Percentiles rank a stretch among this genome's conserved stretches.
These are phyloP conservation scores for Phytophthora syringae DNA, from an alignment of 352 stramenopile species.

Conservation along the genomic window DNA sequence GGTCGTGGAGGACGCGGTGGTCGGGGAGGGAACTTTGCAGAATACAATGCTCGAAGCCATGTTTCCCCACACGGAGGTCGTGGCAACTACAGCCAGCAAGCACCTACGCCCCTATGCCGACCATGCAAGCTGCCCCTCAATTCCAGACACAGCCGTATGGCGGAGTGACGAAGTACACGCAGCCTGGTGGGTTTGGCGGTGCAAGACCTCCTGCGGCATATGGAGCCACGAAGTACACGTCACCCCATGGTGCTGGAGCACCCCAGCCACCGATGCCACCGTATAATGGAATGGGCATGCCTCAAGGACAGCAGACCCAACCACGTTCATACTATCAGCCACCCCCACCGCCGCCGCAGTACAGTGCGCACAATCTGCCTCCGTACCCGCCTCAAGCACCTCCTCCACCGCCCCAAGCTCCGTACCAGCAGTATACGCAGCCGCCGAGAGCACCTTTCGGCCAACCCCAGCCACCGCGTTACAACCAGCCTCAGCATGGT, in stretches of 20 bases:
- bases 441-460: constrained; percentile 18
- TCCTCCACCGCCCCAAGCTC: constrained; percentile 18
- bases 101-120: constrained; percentile 12
- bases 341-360: constrained; percentile 30
- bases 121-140: constrained; percentile 8
- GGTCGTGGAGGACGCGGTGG: constrained; percentile 32
- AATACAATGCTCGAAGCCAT: constrained; percentile 24
- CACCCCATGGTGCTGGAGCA: constrained; percentile 27
- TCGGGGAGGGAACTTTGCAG: constrained; percentile 17
- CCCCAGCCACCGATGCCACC: constrained; percentile 31
- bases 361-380: constrained; percentile 38
- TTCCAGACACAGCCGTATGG: constrained; percentile 54
- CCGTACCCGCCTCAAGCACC: constrained; percentile 32
- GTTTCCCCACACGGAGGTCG: constrained; percentile 11
- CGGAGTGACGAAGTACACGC: constrained; percentile 60
- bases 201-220: constrained; percentile 33
- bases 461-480: constrained; percentile 18
- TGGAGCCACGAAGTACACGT: constrained; percentile 48
- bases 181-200: constrained; percentile 33
- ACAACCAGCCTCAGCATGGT: constrained; percentile 18
- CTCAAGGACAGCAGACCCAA: constrained; percentile 27
- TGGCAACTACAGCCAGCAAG: constrained; percentile 18
- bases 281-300: constrained; percentile 38
- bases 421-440: constrained; percentile 39
- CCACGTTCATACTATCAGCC: constrained; percentile 35